phyloP scores from a whole-genome alignment of 78 protist species.

The Cavenderia fasciculata region DNA sequence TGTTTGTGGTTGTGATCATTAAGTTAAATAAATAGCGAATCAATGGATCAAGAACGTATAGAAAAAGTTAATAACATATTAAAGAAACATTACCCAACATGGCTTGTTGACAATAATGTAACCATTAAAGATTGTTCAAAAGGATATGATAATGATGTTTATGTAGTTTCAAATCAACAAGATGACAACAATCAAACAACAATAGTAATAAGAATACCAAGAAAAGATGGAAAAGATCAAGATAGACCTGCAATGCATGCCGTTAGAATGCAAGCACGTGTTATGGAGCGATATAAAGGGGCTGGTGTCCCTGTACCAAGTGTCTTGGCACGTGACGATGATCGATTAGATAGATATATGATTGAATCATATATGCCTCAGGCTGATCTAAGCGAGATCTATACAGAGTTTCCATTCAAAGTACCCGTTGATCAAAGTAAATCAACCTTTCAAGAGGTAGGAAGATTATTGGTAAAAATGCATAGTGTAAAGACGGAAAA shows the following conservation, averaged over 20 bases:
- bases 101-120: neutral
- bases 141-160: constrained; percentile 63
- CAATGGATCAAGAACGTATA: too few species aligned
- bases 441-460: neutral
- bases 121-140: constrained; percentile 68
- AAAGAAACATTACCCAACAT: too few species aligned
- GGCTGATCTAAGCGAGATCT: constrained; percentile 17
- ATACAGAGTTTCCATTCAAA: neutral
- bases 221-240: neutral
- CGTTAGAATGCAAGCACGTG: constrained; percentile 29
- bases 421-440: neutral
- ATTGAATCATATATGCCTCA: constrained; percentile 22
- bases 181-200: neutral
- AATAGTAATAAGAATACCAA: constrained; percentile 34
- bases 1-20: too few species aligned
- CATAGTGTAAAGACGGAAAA: neutral
- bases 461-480: neutral
- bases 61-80: too few species aligned
- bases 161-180: neutral
- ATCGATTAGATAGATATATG: neutral
- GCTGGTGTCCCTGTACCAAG: constrained; percentile 2
- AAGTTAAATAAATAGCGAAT: too few species aligned
- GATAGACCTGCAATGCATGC: constrained; percentile 52
- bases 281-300: neutral
- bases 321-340: neutral